Conservation (phyloP, 495 filamentous ascomycete genomes). For the Hyaloscypha bicolor region DNA sequence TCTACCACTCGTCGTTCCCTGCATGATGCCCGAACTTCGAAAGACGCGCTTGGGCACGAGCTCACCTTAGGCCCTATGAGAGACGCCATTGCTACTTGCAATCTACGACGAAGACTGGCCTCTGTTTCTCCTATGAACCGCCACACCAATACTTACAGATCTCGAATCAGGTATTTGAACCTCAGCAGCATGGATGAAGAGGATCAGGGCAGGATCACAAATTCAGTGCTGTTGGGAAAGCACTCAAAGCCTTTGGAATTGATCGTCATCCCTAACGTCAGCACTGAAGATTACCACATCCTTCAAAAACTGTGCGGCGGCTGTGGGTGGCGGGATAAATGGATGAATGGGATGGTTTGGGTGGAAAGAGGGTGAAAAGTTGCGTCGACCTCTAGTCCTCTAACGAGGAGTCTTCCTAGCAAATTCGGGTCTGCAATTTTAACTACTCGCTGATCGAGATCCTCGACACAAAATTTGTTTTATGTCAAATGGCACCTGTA, state of each 20-base stretch:
- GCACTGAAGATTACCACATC: background rate
- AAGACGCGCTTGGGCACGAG: background rate
- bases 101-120: slow-evolving; percentile 5
- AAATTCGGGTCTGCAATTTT: too few relatives aligned
- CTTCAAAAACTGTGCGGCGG: background rate
- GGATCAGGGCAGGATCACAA: slow-evolving; percentile 3
- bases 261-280: slow-evolving; percentile 4
- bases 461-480: too few relatives aligned
- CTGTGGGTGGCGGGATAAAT: background rate
- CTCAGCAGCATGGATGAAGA: slow-evolving; percentile 4
- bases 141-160: background rate
- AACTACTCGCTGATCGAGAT: too few relatives aligned
- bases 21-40: background rate
- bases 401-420: too few relatives aligned
- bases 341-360: background rate
- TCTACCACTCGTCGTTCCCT: background rate
- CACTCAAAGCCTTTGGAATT: slow-evolving; percentile 10
- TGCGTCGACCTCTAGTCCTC: too few relatives aligned
- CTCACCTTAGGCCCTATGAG: background rate
- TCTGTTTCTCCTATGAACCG: background rate
- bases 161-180: slow-evolving; percentile 1
- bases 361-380: background rate
- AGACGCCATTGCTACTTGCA: slow-evolving; percentile 11
- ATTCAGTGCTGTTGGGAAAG: slow-evolving; percentile 6
- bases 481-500: too few relatives aligned